Conservation (phyloP, 179 eudicot genomes). For the Corrigiola litoralis region DNA sequence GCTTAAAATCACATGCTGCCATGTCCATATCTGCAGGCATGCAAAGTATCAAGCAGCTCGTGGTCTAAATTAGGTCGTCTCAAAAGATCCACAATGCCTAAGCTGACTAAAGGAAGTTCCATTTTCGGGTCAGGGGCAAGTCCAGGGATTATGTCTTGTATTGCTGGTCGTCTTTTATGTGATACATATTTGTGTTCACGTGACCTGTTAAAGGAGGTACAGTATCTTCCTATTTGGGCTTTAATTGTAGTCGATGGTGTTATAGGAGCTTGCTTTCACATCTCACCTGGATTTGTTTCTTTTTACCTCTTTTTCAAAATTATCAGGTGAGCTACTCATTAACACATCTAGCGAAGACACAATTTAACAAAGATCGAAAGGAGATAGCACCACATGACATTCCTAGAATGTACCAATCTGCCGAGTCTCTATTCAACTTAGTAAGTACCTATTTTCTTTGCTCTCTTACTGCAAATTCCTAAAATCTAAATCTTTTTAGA, state of each 20-base stretch:
- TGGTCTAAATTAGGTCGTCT: constrained; percentile 99
- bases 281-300: constrained; percentile 19
- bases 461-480: background rate
- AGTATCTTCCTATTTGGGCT: background rate
- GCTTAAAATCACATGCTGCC: constrained; percentile 5
- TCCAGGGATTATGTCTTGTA: constrained; percentile 86
- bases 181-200: constrained; percentile 91
- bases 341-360: constrained; percentile 88
- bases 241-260: background rate
- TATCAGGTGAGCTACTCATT: constrained; percentile 98
- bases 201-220: constrained; percentile 93
- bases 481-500: too few relatives aligned
- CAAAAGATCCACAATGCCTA: constrained; percentile 81
- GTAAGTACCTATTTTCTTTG: constrained; percentile 40
- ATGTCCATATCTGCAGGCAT: constrained; percentile 50
- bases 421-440: constrained; percentile 73
- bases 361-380: constrained; percentile 82
- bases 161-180: constrained; percentile 94
- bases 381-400: constrained; percentile 87
- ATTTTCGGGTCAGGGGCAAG: constrained; percentile 94
- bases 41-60: constrained; percentile 63
- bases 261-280: constrained; percentile 6
- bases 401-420: constrained; percentile 59
- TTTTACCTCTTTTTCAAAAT: too few relatives aligned
- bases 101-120: constrained; percentile 60